These are phyloP conservation scores for Xylariaceae sp. DNA, from an alignment of 2,329 filamentous ascomycete species.

Conservation along the genomic window DNA sequence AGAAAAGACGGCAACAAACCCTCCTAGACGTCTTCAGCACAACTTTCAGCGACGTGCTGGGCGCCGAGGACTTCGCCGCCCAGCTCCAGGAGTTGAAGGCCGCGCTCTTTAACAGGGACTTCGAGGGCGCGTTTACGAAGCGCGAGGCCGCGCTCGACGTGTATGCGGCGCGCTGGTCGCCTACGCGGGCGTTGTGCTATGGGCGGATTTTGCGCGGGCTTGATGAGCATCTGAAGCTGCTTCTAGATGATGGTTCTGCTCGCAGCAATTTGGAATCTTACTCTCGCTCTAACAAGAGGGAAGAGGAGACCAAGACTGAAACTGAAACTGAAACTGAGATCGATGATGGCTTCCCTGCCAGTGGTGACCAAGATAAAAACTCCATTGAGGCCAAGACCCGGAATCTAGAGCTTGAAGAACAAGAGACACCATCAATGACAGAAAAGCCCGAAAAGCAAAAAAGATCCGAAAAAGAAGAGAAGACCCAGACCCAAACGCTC, in stretches of 20 bases:
- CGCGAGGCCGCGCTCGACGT: slow-evolving; percentile 70
- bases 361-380: background rate
- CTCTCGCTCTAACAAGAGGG: background rate
- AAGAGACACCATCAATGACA: background rate
- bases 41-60: slow-evolving; percentile 63
- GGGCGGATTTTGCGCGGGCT: slow-evolving; percentile 58
- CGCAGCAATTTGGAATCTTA: no score
- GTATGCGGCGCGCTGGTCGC: slow-evolving; percentile 92
- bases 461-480: slow-evolving; percentile 2
- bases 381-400: background rate
- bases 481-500: slow-evolving; percentile 33
- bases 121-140: slow-evolving; percentile 79
- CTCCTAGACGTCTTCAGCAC: slow-evolving; percentile 37
- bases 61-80: slow-evolving; percentile 53
- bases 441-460: background rate
- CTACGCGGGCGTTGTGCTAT: slow-evolving; percentile 84
- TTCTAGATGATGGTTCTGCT: slow-evolving; percentile 5
- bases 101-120: slow-evolving; percentile 86
- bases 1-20: slow-evolving; percentile 30
- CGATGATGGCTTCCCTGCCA: no score
- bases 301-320: background rate
- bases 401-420: background rate
- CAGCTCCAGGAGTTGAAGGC: slow-evolving; percentile 83
- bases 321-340: no score
- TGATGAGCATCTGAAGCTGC: slow-evolving; percentile 20